These are phyloP conservation scores for Mycena polygramma DNA, from an alignment of 768 basidiomycete species.

Conservation along the genomic window DNA sequence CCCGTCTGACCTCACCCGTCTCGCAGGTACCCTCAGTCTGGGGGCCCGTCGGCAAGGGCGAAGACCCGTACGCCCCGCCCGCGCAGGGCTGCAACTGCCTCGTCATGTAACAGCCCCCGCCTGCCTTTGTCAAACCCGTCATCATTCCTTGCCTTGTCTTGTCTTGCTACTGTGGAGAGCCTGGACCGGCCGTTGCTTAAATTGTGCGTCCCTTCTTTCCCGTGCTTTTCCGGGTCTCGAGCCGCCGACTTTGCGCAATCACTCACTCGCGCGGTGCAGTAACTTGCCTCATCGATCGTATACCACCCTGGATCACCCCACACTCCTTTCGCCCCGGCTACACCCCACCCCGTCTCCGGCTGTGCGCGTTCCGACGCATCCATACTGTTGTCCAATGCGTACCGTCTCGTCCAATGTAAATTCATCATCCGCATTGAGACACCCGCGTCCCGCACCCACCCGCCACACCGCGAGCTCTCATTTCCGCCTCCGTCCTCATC, in stretches of 20 bases:
- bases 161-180: slow-evolving; percentile 31
- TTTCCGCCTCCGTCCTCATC: neutral
- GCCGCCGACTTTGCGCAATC: no score
- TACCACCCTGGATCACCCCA: slow-evolving; percentile 23
- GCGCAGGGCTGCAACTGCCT: slow-evolving; percentile 78
- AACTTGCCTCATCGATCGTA: slow-evolving; percentile 15
- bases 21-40: slow-evolving; percentile 88
- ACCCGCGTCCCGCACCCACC: slow-evolving; percentile 3
- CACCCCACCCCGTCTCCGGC: neutral
- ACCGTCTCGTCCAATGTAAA: neutral
- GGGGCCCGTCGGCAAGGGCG: slow-evolving; percentile 90
- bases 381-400: neutral
- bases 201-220: slow-evolving; percentile 29
- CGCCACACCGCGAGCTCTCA: neutral
- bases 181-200: slow-evolving; percentile 35
- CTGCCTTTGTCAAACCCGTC: slow-evolving; percentile 8
- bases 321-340: slow-evolving; percentile 12
- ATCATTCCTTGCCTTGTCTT: slow-evolving; percentile 10
- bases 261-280: slow-evolving; percentile 1
- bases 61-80: slow-evolving; percentile 94
- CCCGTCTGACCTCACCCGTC: no score
- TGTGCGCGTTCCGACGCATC: neutral
- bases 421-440: neutral
- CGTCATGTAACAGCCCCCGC: slow-evolving; percentile 67
- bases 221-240: no score